Evolutionary conservation across 371 early-diverging fungal species (phyloP), one percentile per base, ranked within the genome.

Genomic region (Mucor sp.): DNA sequence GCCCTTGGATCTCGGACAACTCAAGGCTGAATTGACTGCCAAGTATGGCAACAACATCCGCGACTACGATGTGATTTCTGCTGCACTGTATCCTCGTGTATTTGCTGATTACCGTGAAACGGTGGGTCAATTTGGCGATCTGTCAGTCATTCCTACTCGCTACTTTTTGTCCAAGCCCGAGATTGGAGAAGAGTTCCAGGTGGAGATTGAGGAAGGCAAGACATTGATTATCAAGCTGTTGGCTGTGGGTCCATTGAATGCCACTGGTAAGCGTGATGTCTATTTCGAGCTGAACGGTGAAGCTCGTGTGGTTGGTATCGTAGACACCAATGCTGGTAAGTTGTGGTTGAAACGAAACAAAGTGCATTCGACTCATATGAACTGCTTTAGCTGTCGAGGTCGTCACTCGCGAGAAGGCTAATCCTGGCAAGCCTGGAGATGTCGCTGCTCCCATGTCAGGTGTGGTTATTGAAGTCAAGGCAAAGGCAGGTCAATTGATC

Each of bases 361-460:
- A 7, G 9, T 19, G 4, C 21, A 47, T 47, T 47, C 21, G 9
- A 47, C 19, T 47, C 3, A 47, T 9, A 19, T 19, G 25, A 6
- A 2, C 14, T 55, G 5, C 14, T 60, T n/a, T 32, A 61, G 89
- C 89, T 53, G 83, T 85, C 9, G 90, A 89, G 68, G 80, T 79
- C 58, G 84, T 88, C 12, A 78, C 87, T 19, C 90, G 97, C 30
- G 86, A 85, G 53, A 92, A 91, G 76, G 98, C 97, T 19, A 88
- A 93, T 71, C 74, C 90, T 0, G 74, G 82, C 60, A 87, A 89
- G 30, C 90, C 91, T 68, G 90, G 90, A 62, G 94, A 97, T 59
- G 85, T 97, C 37, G 94, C 93, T n/a, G 95, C 95, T 8, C 97
- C 97, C n/a, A 97, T 97, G 97, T 89, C 92, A 30, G 97, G 98